phyloP scores from a whole-genome alignment of 2,329 filamentous ascomycete genomes.

The Arthrobotrys musiformis region DNA sequence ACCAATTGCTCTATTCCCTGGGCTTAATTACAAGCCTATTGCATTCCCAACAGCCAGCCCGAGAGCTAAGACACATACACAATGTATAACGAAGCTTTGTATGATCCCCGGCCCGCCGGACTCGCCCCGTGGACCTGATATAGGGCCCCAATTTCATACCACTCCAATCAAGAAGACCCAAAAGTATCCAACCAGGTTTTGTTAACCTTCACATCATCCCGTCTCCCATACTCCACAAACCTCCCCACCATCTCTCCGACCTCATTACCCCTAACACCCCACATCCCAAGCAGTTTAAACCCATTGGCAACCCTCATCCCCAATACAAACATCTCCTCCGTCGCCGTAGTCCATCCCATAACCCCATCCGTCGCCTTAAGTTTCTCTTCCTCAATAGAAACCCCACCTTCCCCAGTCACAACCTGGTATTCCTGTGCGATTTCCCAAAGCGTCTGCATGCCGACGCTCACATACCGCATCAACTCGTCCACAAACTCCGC shows the following conservation, averaged over 20 bases:
- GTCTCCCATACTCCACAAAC: constrained; percentile 42
- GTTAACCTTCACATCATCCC: constrained; percentile 46
- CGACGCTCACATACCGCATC: constrained; percentile 8
- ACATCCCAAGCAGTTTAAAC: constrained; percentile 13
- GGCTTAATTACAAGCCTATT: too few relatives aligned
- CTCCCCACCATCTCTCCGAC: background rate
- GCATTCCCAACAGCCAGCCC: background rate
- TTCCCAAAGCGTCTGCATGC: constrained; percentile 40
- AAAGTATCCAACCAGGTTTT: constrained; percentile 37
- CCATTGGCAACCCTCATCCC: constrained; percentile 44
- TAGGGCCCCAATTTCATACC: background rate
- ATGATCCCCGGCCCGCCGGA: background rate
- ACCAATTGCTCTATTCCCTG: too few relatives aligned
- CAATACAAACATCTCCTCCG: constrained; percentile 48
- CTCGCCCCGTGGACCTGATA: background rate
- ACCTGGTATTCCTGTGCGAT: constrained; percentile 46
- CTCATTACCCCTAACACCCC: constrained; percentile 1
- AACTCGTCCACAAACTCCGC: background rate
- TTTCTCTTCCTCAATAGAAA: constrained; percentile 42
- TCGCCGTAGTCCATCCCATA: constrained; percentile 52
- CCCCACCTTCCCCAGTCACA: constrained; percentile 18
- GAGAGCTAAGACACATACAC: background rate
- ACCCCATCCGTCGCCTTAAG: constrained; percentile 41
- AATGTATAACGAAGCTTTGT: background rate
- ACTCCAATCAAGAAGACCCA: background rate